Percentiles rank a stretch among this genome's conserved stretches.
Conservation (phyloP, 2,329 filamentous ascomycete species). For the Aspergillus pseudoviridinutans region DNA sequence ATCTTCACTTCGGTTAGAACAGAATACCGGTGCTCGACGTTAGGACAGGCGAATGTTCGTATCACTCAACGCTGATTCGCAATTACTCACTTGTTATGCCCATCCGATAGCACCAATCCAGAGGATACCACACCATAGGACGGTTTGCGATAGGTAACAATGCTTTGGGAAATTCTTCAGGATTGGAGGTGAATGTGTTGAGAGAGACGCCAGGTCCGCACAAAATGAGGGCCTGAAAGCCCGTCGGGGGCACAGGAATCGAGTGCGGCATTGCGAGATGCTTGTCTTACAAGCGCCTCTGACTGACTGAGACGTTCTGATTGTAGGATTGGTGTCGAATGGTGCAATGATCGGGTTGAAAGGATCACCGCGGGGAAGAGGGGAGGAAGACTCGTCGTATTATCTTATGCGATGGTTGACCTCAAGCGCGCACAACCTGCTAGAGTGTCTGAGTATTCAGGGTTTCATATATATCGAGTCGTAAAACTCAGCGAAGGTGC, state of each 20-base stretch:
- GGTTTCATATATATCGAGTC: neutral
- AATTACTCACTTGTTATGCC: slow-evolving; percentile 42
- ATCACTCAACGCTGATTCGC: neutral
- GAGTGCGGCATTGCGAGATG: slow-evolving; percentile 25
- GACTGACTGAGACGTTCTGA: neutral
- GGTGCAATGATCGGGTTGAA: neutral
- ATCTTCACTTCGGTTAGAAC: slow-evolving; percentile 19
- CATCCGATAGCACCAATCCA: slow-evolving; percentile 48
- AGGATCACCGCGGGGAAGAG: neutral
- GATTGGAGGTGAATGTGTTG: slow-evolving; percentile 48
- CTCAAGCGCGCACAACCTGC: neutral
- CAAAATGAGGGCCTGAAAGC: slow-evolving; percentile 48
- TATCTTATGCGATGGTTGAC: neutral
- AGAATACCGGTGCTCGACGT: neutral
- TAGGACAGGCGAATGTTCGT: neutral
- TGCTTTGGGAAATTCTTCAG: slow-evolving; percentile 46
- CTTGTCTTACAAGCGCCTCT: neutral
- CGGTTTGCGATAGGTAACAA: slow-evolving; percentile 48
- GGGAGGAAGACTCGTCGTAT: neutral
- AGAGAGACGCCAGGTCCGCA: slow-evolving; percentile 48
- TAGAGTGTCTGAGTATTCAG: neutral
- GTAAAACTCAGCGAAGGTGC: neutral
- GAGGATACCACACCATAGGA: slow-evolving; percentile 48
- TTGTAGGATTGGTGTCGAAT: neutral
- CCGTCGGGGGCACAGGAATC: slow-evolving; percentile 53